Conservation (phyloP, 257 asterid genomes). For the Eucommia ulmoides region DNA sequence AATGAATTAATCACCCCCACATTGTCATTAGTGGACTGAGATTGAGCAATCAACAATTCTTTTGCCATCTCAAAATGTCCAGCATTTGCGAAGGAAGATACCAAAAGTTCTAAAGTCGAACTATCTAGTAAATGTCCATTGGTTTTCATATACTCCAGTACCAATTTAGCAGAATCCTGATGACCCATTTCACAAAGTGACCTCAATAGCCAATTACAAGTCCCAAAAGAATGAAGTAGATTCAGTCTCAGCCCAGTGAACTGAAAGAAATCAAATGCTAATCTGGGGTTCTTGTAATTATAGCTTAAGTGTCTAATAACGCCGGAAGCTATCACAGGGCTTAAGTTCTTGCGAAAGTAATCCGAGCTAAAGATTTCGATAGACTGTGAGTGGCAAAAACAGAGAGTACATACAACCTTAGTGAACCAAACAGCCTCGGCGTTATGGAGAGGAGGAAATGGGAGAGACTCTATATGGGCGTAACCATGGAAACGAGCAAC, state of each 20-base stretch:
- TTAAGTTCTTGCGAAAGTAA: slow-evolving; percentile 52
- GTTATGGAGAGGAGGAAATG: slow-evolving; percentile 16
- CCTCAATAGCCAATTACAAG: slow-evolving; percentile 45
- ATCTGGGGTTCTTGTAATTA: slow-evolving; percentile 32
- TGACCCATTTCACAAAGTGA: slow-evolving; percentile 48
- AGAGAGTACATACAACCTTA: slow-evolving; percentile 72
- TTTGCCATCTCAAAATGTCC: slow-evolving; percentile 43
- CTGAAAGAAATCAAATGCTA: slow-evolving; percentile 64
- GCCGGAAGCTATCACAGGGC: slow-evolving; percentile 43
- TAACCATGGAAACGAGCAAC: slow-evolving; percentile 32
- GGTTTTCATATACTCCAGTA: slow-evolving; percentile 39
- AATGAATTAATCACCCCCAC: slow-evolving; percentile 33
- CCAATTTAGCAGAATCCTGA: slow-evolving; percentile 40
- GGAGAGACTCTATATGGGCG: slow-evolving; percentile 23
- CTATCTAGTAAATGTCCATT: slow-evolving; percentile 42
- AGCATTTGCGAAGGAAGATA: slow-evolving; percentile 37
- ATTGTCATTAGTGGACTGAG: slow-evolving; percentile 29
- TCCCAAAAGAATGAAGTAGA: slow-evolving; percentile 33
- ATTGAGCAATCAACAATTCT: slow-evolving; percentile 56
- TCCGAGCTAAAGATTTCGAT: slow-evolving; percentile 32
- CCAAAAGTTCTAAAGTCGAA: slow-evolving; percentile 27
- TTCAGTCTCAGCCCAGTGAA: slow-evolving; percentile 50
- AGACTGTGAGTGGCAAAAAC: slow-evolving; percentile 33
- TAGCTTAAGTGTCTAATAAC: slow-evolving; percentile 46
- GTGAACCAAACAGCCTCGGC: slow-evolving; percentile 53